These are phyloP conservation scores for Bipolaris bicolor DNA, from an alignment of 2,329 filamentous ascomycete species.

Conservation along the genomic window DNA sequence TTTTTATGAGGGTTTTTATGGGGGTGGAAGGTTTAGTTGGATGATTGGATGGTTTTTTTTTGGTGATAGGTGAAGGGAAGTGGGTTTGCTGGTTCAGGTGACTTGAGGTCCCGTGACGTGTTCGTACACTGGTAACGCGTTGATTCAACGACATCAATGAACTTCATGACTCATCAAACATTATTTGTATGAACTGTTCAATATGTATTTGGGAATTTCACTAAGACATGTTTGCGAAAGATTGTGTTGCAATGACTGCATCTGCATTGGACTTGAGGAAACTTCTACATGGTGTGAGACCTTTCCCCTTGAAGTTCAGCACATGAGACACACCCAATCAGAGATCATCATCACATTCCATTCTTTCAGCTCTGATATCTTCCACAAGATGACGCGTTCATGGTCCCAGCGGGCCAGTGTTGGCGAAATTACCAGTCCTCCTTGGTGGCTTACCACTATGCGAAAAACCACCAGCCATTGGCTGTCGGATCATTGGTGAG, in stretches of 20 bases:
- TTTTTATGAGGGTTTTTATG: too few relatives aligned
- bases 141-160: neutral
- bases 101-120: too few relatives aligned
- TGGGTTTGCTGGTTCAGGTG: too few relatives aligned
- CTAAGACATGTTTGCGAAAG: neutral
- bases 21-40: too few relatives aligned
- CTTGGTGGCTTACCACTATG: slow-evolving; percentile 42
- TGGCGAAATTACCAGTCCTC: slow-evolving; percentile 18
- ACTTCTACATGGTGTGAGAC: neutral
- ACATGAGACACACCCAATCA: neutral
- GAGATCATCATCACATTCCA: neutral
- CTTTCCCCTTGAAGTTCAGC: neutral
- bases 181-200: neutral
- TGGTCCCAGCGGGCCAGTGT: slow-evolving; percentile 19
- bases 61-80: too few relatives aligned
- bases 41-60: too few relatives aligned
- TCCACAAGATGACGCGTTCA: slow-evolving; percentile 1
- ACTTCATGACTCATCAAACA: neutral
- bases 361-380: neutral
- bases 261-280: neutral
- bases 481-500: slow-evolving; percentile 43
- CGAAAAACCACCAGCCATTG: slow-evolving; percentile 39
- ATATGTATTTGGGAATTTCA: too few relatives aligned
- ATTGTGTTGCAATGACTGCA: neutral
- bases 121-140: too few relatives aligned